Conservation (phyloP, 441 rosid genomes). For the Metrosideros polymorpha region DNA sequence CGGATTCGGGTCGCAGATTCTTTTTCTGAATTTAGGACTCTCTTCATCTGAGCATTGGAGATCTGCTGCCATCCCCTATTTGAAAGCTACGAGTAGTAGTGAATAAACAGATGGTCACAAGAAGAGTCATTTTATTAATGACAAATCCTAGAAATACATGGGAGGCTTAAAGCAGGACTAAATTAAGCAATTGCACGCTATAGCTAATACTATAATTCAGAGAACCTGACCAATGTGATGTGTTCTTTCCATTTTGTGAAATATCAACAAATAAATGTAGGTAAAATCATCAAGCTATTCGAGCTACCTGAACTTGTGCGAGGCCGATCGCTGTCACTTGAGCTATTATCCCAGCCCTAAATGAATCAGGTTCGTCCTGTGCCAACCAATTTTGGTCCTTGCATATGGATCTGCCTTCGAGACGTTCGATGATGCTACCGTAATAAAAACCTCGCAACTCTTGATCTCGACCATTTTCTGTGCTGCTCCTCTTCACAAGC, state of each 20-base stretch:
- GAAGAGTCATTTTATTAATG: background rate
- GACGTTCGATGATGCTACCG: background rate
- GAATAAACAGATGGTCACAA: background rate
- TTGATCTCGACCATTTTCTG: background rate
- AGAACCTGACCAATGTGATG: background rate
- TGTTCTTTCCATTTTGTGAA: background rate
- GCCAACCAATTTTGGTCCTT: slow-evolving; percentile 10
- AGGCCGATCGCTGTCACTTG: slow-evolving; percentile 27
- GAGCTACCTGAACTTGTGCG: slow-evolving; percentile 12
- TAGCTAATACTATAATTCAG: background rate
- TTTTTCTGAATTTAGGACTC: slow-evolving; percentile 17
- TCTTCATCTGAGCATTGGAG: background rate
- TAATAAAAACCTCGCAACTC: background rate
- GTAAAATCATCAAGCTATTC: background rate
- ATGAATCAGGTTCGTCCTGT: background rate
- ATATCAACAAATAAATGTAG: background rate
- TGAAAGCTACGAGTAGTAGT: background rate
- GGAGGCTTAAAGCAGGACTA: background rate
- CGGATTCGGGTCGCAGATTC: background rate
- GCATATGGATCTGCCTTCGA: background rate
- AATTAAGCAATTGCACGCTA: background rate
- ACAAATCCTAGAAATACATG: too few relatives aligned
- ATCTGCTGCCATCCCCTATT: slow-evolving; percentile 4
- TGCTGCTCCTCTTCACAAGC: slow-evolving; percentile 4
- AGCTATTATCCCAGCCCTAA: slow-evolving; percentile 16